Percentiles rank a stretch among this genome's conserved stretches.
Conservation (phyloP, 352 stramenopile genomes). For the Phytopythium mirpurense region DNA sequence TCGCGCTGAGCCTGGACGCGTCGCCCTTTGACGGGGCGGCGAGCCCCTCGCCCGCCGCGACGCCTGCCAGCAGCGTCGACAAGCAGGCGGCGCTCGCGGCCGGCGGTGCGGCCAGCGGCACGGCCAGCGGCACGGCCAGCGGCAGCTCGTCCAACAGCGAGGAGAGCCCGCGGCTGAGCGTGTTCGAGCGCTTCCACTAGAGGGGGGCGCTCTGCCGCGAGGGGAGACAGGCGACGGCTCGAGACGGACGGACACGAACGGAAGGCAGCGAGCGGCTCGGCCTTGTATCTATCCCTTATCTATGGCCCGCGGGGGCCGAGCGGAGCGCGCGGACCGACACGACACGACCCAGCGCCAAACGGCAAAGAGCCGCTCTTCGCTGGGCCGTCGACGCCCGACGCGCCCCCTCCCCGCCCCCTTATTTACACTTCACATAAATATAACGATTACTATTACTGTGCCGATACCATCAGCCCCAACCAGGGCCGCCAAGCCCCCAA, state of each 20-base stretch:
- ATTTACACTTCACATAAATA: conserved; percentile 87
- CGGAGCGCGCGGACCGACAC: neutral
- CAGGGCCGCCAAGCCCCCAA: no score
- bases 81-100: neutral
- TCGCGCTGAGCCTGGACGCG: conserved; percentile 57
- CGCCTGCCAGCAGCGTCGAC: conserved; percentile 1
- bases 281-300: conserved; percentile 10
- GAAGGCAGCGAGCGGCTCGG: neutral
- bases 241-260: neutral
- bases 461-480: neutral
- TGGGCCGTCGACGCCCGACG: conserved; percentile 8
- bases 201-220: conserved; percentile 9
- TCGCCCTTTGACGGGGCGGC: conserved; percentile 23
- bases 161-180: conserved; percentile 70
- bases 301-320: conserved; percentile 7
- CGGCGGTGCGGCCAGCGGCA: conserved; percentile 1
- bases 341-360: neutral
- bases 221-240: neutral
- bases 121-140: conserved; percentile 21
- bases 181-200: conserved; percentile 85
- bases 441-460: conserved; percentile 31
- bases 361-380: no score
- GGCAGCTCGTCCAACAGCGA: conserved; percentile 45
- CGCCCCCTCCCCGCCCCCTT: conserved; percentile 25
- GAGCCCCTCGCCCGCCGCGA: conserved; percentile 7